These are phyloP conservation scores for Halteria grandinella DNA, from an alignment of 73 alveolate genomes.

Conservation along the genomic window DNA sequence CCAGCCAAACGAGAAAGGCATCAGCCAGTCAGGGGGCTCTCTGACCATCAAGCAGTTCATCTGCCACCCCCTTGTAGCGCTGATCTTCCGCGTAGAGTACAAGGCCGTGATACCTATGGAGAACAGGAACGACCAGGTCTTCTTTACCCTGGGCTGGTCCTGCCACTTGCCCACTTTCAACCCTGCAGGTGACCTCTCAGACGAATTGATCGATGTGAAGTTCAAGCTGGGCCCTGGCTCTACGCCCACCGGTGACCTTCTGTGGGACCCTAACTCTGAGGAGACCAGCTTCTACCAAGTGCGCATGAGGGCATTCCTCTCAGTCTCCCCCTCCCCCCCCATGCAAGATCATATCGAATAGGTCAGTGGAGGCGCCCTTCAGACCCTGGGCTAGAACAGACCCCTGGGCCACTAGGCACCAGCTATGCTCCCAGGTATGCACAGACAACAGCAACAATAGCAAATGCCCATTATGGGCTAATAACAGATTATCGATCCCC, in stretches of 20 bases:
- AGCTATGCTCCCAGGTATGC: too few relatives aligned
- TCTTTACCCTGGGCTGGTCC: constrained; percentile 69
- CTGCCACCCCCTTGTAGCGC: constrained; percentile 57
- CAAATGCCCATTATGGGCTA: too few relatives aligned
- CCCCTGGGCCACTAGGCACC: too few relatives aligned
- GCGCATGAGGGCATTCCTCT: constrained; percentile 37
- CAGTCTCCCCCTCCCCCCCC: too few relatives aligned
- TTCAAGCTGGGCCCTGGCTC: constrained; percentile 65
- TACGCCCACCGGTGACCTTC: constrained; percentile 51
- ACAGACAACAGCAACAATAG: too few relatives aligned
- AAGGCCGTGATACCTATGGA: constrained; percentile 37
- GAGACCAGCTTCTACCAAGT: constrained; percentile 11
- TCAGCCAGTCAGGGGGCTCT: constrained; percentile 35
- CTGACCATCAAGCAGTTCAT: constrained; percentile 43
- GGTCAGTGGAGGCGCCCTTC: too few relatives aligned
- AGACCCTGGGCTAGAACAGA: too few relatives aligned
- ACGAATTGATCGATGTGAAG: constrained; percentile 16
- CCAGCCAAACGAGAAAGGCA: constrained; percentile 33
- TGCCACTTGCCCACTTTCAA: constrained; percentile 43
- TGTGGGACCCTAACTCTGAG: constrained; percentile 64
- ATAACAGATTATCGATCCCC: too few relatives aligned
- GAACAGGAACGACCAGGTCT: constrained; percentile 20
- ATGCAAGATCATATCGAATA: too few relatives aligned
- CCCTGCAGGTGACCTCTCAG: constrained; percentile 36
- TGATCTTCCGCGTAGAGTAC: constrained; percentile 54